These are phyloP conservation scores for Catharanthus roseus DNA, from an alignment of 257 asterid species.

Conservation along the genomic window DNA sequence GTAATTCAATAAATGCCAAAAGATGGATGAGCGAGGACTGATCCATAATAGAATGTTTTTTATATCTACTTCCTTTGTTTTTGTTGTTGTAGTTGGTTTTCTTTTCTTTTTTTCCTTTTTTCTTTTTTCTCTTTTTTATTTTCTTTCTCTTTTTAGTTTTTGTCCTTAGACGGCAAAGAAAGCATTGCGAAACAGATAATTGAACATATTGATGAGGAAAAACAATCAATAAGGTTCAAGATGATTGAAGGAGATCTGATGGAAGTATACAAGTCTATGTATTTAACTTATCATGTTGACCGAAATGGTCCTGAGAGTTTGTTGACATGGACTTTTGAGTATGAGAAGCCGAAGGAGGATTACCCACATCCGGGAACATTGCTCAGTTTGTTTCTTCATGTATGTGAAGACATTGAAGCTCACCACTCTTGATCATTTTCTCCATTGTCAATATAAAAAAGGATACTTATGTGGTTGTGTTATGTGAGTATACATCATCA, in stretches of 20 bases:
- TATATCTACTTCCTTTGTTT: too few species aligned
- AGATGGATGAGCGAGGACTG: too few species aligned
- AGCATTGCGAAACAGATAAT: constrained; percentile 32
- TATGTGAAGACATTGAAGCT: constrained; percentile 38
- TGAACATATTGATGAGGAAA: constrained; percentile 34
- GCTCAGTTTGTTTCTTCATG: constrained; percentile 20
- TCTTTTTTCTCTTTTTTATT: too few species aligned
- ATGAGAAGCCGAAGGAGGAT: constrained; percentile 31
- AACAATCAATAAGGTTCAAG: constrained; percentile 31
- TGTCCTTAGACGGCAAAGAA: constrained; percentile 28
- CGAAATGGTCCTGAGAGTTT: constrained; percentile 26
- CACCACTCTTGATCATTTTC: constrained; percentile 14
- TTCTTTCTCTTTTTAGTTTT: background rate
- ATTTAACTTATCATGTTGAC: constrained; percentile 23
- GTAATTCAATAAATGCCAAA: too few species aligned
- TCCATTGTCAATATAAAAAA: too few species aligned
- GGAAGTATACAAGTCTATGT: constrained; percentile 33
- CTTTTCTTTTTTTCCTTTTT: too few species aligned
- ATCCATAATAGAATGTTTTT: too few species aligned
- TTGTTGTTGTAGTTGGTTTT: too few species aligned
- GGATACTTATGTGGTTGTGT: too few species aligned
- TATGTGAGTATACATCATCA: too few species aligned
- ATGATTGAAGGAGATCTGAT: constrained; percentile 40
- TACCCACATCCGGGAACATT: constrained; percentile 29
- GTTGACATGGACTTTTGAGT: constrained; percentile 36